Percentiles rank a stretch among this genome's conserved stretches.
Conservation (phyloP, 2,329 filamentous ascomycete genomes). For the Exophiala alcalophila region DNA sequence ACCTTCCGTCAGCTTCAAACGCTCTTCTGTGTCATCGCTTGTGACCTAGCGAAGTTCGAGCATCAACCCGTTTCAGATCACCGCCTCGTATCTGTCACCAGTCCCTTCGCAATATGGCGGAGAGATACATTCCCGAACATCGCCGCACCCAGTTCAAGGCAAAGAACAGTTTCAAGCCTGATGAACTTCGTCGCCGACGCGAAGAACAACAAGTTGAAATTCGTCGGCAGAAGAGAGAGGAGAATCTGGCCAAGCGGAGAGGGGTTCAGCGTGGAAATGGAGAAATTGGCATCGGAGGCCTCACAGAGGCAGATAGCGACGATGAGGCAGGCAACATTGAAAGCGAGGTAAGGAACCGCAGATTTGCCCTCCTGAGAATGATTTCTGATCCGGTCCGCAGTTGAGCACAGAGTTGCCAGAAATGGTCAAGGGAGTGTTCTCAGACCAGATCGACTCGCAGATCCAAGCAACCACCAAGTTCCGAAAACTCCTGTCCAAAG, state of each 20-base stretch:
- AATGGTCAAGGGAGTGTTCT: slow-evolving; percentile 98
- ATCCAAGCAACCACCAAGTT: slow-evolving; percentile 98
- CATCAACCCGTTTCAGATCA: too few species aligned
- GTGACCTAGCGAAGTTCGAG: too few species aligned
- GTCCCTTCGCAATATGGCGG: slow-evolving; percentile 84
- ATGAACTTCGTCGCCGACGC: slow-evolving; percentile 95
- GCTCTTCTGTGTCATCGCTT: neutral
- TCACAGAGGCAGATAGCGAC: slow-evolving; percentile 82
- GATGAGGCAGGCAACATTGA: slow-evolving; percentile 97
- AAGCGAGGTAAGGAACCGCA: slow-evolving; percentile 76
- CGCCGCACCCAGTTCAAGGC: slow-evolving; percentile 99
- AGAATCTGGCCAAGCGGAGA: slow-evolving; percentile 97
- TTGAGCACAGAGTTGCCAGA: slow-evolving; percentile 95
- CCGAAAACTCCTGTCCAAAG: slow-evolving; percentile 95
- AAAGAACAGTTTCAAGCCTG: slow-evolving; percentile 97
- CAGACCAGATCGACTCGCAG: slow-evolving; percentile 95
- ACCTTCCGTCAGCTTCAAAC: too few species aligned
- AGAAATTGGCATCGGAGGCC: slow-evolving; percentile 55
- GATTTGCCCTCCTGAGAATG: neutral
- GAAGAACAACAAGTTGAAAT: slow-evolving; percentile 99
- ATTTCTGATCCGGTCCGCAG: slow-evolving; percentile 48
- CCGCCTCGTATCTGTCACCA: too few species aligned
- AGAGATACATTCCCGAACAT: slow-evolving; percentile 99
- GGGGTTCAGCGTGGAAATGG: slow-evolving; percentile 80
- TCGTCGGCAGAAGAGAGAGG: slow-evolving; percentile 95